Base-by-base conservation (phyloP, 371 early-diverging fungal species). In the Mortierella sp. region DNA sequence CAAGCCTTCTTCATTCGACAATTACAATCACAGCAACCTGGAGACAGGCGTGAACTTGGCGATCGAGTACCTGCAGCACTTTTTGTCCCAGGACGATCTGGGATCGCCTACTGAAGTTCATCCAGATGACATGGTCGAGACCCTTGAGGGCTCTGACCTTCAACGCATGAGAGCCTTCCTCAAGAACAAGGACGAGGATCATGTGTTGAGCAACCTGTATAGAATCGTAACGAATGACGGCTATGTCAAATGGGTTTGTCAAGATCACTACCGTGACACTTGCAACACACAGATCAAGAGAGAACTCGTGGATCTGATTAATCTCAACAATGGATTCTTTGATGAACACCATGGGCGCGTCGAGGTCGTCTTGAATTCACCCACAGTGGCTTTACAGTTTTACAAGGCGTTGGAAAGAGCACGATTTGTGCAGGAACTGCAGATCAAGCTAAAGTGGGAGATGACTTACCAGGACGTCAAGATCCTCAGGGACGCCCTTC, bases 201-300 rank as follows among this genome's bases (percentile, higher is more conserved):
- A 24, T 16, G 58, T 53, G 27, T 57, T 71, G 9, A 65, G 71
- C 4, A 65, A 65, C 31, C 53, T 71, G 10, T 71, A 61, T 46
- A 28, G 71, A 48, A 41, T 64, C 18, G 55, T 55, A 3, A 71
- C 71, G 0, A 23, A 10, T 3, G 59, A 63, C 24, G 71, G 71
- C 0, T 48, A 64, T 50, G 71, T 64, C 46, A 63, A 63, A 34
- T 71, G 71, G 64, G 64, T 71, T 27, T 71, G 71, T 19, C 49
- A 52, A 16, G 69, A 69, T 21, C 69, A 69, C 24, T 69, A 62
- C 24, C 69, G 63, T 8, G 47, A 48, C 0, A 53, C 34, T 21
- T 69, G 47, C 54, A 55, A 63, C 31, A 58, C 41, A 10, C 26
- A 28, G 26, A 43, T 51, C 13, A 30, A 46, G n/a, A 23, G 34